Conservation (phyloP, 306 rosid genomes). For the Pachyrhizus erosus region DNA sequence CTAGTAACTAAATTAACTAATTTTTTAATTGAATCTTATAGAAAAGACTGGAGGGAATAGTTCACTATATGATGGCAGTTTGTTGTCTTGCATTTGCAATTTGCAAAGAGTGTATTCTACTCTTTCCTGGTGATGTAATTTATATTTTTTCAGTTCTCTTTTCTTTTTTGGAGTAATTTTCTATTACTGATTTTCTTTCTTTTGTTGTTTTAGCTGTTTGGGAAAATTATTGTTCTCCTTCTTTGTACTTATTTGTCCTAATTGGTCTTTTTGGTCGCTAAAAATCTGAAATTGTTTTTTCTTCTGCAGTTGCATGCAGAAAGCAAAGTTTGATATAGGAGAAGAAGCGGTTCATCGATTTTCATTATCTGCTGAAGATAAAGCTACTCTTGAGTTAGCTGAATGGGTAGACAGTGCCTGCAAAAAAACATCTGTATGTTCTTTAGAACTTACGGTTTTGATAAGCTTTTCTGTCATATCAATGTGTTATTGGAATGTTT, state of each 20-base stretch:
- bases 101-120: background rate
- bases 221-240: constrained; percentile 21
- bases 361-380: constrained; percentile 96
- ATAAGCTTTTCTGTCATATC: constrained; percentile 24
- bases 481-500: constrained; percentile 27
- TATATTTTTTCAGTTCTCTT: constrained; percentile 11
- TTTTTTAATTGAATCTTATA: background rate
- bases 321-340: constrained; percentile 95
- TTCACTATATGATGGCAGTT: constrained; percentile 27
- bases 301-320: constrained; percentile 92
- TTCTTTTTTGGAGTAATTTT: constrained; percentile 24
- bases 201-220: constrained; percentile 9
- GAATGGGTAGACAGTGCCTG: constrained; percentile 98
- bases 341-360: constrained; percentile 96
- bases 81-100: constrained; percentile 1
- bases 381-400: constrained; percentile 96
- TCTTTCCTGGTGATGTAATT: background rate
- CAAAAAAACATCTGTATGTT: constrained; percentile 78
- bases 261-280: background rate
- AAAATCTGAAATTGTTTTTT: constrained; percentile 29
- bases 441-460: constrained; percentile 42
- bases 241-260: background rate
- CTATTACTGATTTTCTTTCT: background rate
- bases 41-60: background rate
- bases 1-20: background rate